Percentiles rank a stretch among this genome's conserved stretches.
Conservation (phyloP, 768 basidiomycete species). For the Suillus decipiens region DNA sequence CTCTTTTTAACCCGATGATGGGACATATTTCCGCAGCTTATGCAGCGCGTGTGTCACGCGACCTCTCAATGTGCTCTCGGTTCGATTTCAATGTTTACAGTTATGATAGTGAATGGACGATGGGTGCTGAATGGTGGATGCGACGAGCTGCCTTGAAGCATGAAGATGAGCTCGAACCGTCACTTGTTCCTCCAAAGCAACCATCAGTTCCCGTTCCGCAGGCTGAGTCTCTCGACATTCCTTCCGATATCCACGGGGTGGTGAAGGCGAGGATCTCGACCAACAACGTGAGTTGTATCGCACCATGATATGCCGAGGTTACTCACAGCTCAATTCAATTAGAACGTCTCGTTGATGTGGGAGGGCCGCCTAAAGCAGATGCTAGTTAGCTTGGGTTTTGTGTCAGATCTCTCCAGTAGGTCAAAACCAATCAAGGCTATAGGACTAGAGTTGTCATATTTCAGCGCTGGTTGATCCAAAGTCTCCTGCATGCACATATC, state of each 20-base stretch:
- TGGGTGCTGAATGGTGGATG: constrained; percentile 97
- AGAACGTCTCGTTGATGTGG: constrained; percentile 93
- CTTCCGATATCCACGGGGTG: constrained; percentile 66
- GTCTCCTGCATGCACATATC: not conserved
- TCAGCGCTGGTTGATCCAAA: constrained; percentile 56
- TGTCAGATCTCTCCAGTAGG: constrained; percentile 86
- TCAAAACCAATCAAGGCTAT: constrained; percentile 87
- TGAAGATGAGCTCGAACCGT: constrained; percentile 9
- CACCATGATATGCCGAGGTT: not conserved
- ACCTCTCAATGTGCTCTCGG: constrained; percentile 83
- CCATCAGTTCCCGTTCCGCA: constrained; percentile 12
- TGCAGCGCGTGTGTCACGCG: constrained; percentile 81
- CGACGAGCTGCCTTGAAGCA: constrained; percentile 42
- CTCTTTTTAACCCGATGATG: constrained; percentile 94
- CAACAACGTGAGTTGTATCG: constrained; percentile 63
- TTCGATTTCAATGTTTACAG: constrained; percentile 98
- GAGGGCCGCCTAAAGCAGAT: constrained; percentile 90
- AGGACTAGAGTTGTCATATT: constrained; percentile 93
- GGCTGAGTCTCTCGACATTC: constrained; percentile 9
- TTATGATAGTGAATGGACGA: constrained; percentile 94
- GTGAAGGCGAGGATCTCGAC: constrained; percentile 90
- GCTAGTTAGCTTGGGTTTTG: constrained; percentile 85
- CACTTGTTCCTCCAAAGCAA: constrained; percentile 3
- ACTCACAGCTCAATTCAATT: constrained; percentile 13
- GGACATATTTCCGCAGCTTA: constrained; percentile 93